These are phyloP conservation scores for Epichloe hybrida DNA, from an alignment of 2,329 filamentous ascomycete genomes.

Conservation along the genomic window DNA sequence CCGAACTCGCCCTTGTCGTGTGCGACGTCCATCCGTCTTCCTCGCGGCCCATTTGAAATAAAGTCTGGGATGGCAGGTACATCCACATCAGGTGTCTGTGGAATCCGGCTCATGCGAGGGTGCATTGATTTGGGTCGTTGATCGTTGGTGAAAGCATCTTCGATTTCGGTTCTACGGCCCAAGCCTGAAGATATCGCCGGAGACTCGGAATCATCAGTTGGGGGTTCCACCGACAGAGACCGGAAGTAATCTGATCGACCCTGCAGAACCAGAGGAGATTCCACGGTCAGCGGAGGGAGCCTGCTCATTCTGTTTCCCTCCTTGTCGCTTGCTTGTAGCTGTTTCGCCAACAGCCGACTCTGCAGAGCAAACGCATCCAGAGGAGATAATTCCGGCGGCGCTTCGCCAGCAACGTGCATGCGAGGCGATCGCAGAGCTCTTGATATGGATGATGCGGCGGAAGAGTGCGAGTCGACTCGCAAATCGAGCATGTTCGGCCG, in stretches of 20 bases:
- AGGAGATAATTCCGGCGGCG: slow-evolving; percentile 81
- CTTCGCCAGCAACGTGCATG: slow-evolving; percentile 63
- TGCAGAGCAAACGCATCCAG: slow-evolving; percentile 92
- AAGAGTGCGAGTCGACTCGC: slow-evolving; percentile 42
- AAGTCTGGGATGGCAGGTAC: slow-evolving; percentile 32
- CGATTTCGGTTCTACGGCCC: slow-evolving; percentile 40
- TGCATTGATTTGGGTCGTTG: slow-evolving; percentile 60
- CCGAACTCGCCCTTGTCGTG: slow-evolving; percentile 30
- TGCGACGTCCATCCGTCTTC: slow-evolving; percentile 25
- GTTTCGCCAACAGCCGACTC: slow-evolving; percentile 72
- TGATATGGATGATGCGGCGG: slow-evolving; percentile 29
- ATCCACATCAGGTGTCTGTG: slow-evolving; percentile 33
- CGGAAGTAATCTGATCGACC: slow-evolving; percentile 72
- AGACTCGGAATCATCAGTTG: slow-evolving; percentile 27
- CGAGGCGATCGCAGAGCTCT: slow-evolving; percentile 58
- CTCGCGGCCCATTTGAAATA: slow-evolving; percentile 26
- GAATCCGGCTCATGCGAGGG: slow-evolving; percentile 55
- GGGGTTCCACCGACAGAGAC: slow-evolving; percentile 52
- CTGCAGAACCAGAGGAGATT: slow-evolving; percentile 63
- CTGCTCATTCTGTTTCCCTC: slow-evolving; percentile 71
- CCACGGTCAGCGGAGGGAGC: slow-evolving; percentile 68
- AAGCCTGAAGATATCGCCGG: slow-evolving; percentile 19
- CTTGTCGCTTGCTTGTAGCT: slow-evolving; percentile 67
- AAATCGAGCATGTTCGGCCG: slow-evolving; percentile 47
- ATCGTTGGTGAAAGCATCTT: slow-evolving; percentile 37